Base-by-base conservation (phyloP, 1,284 basidiomycete genomes). In the Mycosarcoma mackinlayi region DNA sequence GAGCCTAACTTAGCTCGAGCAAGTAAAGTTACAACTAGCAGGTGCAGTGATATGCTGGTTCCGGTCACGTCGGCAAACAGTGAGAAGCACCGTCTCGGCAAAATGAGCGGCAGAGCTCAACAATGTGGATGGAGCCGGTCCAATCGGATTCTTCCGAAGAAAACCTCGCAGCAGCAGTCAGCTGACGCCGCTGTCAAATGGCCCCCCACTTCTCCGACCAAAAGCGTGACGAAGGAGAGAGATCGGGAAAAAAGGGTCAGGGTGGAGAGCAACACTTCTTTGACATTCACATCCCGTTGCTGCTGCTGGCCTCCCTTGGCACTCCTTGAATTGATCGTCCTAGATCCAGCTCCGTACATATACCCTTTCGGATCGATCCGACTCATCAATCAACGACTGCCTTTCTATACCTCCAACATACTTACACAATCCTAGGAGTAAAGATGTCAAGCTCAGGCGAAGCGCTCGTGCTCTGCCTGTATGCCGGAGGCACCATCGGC, bases 401-500 rank as follows among this genome's bases (percentile, higher is more conserved):
- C n/a, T n/a, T n/a, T n/a, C n/a, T n/a, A n/a, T n/a, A n/a, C n/a
- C n/a, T n/a, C n/a, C n/a, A n/a, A n/a, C n/a, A n/a, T n/a, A n/a
- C n/a, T n/a, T n/a, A n/a, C n/a, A n/a, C 37, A 3, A 21, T 19
- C 37, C n/a, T 35, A 25, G 13, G 16, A 30, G 18, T 31, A 25
- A 45, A 16, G 27, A 69, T 69, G 65, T 70, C 67, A 27, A 51
- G 46, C 27, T 60, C 67, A 13, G 56, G 30, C 40, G 76, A 77
- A 56, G 46, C 75, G n/a, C 58, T 88, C 51, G 92, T 94, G 6
- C 88, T 94, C 44, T 86, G 93, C 63, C 89, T 94, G 42, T 93
- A 93, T 84, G 88, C 87, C 52, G 92, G 92, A 47, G 92, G 91
- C 27, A 93, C 92, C 0, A 91, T 93, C 71, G 81, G 80, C 39